Base-by-base conservation (phyloP, 1,284 basidiomycete species). In the Caloboletus firmus region DNA sequence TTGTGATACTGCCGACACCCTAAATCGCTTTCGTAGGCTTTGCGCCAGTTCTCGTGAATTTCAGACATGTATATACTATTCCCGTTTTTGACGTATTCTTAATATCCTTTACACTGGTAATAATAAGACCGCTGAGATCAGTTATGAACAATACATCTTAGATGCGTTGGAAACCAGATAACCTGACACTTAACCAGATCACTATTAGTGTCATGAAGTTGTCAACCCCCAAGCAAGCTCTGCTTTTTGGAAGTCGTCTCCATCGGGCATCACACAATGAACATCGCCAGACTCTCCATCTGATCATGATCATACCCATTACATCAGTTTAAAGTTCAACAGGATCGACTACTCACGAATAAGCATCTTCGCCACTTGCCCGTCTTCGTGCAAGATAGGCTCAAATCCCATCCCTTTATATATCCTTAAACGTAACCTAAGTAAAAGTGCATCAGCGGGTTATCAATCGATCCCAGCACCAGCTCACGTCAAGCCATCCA, bases 351-450 rank as follows among this genome's bases (percentile, higher is more conserved):
- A 54, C 87, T 66, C 64, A 89, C 86, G 76, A 61, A 90, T 74
- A 61, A 91, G 78, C 71, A 90, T 81, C 64, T 85, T 89, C 24
- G 68, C 62, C 34, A 81, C 61, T 20, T 69, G 68, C 0, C 80
- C 81, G 39, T 79, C 68, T 53, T 79, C 79, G 54, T 81, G 79
- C 22, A 80, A 58, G 32, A 89, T 69, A 7, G 87, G 81, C 48
- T 87, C 81, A 57, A 91, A 87, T 15, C 88, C 88, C 37, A 90
- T 69, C 6, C 81, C 83, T 62, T 82, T 85, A 67, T 81, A 88
- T 57, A 90, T 72, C 56, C 80, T 80, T 24, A 90, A 64, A 46
- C 87, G 81, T 46, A 90, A 62, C 22, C 88, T 91, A 42, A 41
- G 31, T 39, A 42, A 49, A 18, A 39, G 47, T 12, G 17, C 20